Evolutionary conservation across 768 basidiomycete genomes (phyloP), one percentile per base, ranked within the genome.

Genomic region (Psilocybe tampanensis): DNA sequence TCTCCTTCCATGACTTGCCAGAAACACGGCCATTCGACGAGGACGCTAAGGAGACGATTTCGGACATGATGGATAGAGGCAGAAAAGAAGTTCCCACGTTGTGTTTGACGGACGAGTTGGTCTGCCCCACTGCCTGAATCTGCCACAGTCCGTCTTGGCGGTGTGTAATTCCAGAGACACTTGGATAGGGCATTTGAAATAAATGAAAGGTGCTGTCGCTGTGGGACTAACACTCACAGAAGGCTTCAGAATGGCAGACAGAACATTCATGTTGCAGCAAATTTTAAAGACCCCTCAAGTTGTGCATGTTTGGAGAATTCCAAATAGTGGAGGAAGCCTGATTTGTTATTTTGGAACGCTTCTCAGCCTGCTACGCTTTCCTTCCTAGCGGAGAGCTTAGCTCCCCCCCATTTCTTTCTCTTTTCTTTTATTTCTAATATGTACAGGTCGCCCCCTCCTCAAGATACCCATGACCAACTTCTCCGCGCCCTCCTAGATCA

Each of bases 11-110:
- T 56, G 77, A 65, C 71, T 90, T 92, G 24, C 89, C 84, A 1
- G 89, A 91, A 8, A 79, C 72, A 33, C 90, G 80, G 12, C 90
- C 90, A 55, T 80, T 80, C 26, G 86, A 77, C 0, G 89, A 84
- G n/a, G 82, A 72, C 8, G 83, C 73, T 23, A 90, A 70, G 23
- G 75, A 58, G 47, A 65, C 54, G 47, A 64, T 48, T 58, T 64
- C 60, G 54, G 65, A 61, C 68, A 69, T 69, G 67, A 58, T 61
- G 52, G 63, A 44, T 51, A 45, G 13, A 42, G 63, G 54, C 15
- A 62, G 48, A 53, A 59, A 51, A 59, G 45, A 39, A 56, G 45
- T 58, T n/a, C 61, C 47, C 58, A 55, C 55, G 58, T 26, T 50
- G 49, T 61, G 50, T 32, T 54, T 64, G 55, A 63, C 62, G 59